Conservation (phyloP, 495 filamentous ascomycete genomes). For the Jackrogersella multiformis region DNA sequence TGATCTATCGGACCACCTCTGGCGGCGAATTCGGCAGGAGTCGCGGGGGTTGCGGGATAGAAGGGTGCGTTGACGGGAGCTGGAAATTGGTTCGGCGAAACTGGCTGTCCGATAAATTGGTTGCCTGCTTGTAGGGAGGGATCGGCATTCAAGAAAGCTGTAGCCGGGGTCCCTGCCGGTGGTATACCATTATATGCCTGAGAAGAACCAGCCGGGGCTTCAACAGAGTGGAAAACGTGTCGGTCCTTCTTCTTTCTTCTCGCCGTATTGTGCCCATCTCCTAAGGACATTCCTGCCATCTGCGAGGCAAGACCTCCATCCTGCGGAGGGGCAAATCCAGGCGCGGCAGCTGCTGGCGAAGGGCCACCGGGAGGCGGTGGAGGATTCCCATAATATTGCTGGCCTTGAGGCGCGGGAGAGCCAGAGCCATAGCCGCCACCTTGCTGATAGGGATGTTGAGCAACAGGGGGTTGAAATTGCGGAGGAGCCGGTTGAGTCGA, state of each 20-base stretch:
- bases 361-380: slow-evolving; percentile 47
- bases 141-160: slow-evolving; percentile 78
- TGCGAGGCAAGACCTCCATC: slow-evolving; percentile 78
- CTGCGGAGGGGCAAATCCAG: slow-evolving; percentile 50
- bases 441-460: slow-evolving; percentile 69
- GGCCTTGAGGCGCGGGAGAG: slow-evolving; percentile 44
- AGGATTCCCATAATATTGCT: slow-evolving; percentile 50
- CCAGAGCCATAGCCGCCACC: slow-evolving; percentile 56
- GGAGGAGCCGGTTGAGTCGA: slow-evolving; percentile 66
- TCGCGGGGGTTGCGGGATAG: slow-evolving; percentile 62
- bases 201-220: slow-evolving; percentile 69
- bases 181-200: slow-evolving; percentile 72
- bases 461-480: slow-evolving; percentile 62
- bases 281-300: slow-evolving; percentile 83
- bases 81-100: slow-evolving; percentile 61
- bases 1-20: slow-evolving; percentile 52
- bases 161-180: slow-evolving; percentile 64
- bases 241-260: slow-evolving; percentile 91
- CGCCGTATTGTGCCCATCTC: slow-evolving; percentile 58
- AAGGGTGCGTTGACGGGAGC: slow-evolving; percentile 67
- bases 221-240: slow-evolving; percentile 91
- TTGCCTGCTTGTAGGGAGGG: slow-evolving; percentile 44
- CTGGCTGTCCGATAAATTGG: slow-evolving; percentile 42
- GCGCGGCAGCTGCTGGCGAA: slow-evolving; percentile 48
- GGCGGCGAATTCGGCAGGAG: slow-evolving; percentile 66